Base-by-base conservation (phyloP, 2,329 filamentous ascomycete species). In the Diaporthe aspalathi region DNA sequence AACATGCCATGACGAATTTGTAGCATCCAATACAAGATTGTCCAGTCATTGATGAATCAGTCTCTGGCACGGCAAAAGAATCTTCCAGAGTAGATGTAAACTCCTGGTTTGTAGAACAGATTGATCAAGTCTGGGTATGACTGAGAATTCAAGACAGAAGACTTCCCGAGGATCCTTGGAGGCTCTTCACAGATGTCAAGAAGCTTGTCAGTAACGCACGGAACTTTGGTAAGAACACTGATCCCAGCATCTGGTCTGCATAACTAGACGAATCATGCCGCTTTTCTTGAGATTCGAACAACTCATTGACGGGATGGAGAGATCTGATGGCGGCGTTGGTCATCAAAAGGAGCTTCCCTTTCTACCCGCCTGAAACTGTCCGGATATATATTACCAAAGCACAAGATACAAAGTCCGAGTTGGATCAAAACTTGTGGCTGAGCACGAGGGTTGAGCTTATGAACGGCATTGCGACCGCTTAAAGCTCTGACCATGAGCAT, bases 261-360 rank as follows among this genome's bases (percentile, higher is more conserved):
- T 62, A 12, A n/a, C 17, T 1, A 9, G 24, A 45, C 7, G 9
- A 16, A 20, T 9, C 0, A 7, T 2, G 3, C 6, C 4, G 20
- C n/a, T n/a, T n/a, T 5, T 17, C 5, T 1, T 0, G 20, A 56
- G 0, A 16, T 2, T 16, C 29, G 0, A n/a, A 38, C 5, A 35
- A n/a, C 17, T 54, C n/a, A 2, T 54, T 6, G 16, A 0, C 8
- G 6, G 1, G 0, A 0, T 35, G 27, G 27, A 35, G 5, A 9
- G 2, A 2, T 8, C 16, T 47, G 9, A 14, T 62, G 17, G 17
- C 38, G 8, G 56, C 11, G 5, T 43, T 62, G 17, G 22, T 62
- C 0, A 4, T 40, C 56, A 62, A 45, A 17, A 62, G 40, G 5
- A 45, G n/a, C 7, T 45, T 32, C 24, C 56, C 40, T 11, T 47